These are phyloP conservation scores for Paraconiothyrium brasiliense DNA, from an alignment of 2,329 filamentous ascomycete species.

Conservation along the genomic window DNA sequence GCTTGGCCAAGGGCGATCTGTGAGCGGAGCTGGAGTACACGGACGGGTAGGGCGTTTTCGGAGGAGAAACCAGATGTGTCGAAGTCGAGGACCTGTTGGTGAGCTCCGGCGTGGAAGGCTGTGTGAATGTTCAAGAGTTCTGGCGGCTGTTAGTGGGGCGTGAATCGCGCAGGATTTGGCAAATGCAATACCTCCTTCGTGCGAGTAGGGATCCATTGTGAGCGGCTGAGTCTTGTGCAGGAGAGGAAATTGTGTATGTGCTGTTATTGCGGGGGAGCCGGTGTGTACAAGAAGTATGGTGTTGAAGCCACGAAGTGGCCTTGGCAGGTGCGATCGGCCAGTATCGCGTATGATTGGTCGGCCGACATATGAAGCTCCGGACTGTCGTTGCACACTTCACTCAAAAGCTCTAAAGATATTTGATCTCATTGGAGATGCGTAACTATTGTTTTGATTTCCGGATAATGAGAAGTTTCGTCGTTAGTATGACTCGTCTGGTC, in stretches of 20 bases:
- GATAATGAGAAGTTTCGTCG: too few relatives aligned
- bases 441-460: too few relatives aligned
- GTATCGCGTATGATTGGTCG: conserved; percentile 30
- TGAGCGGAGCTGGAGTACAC: conserved; percentile 81
- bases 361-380: neutral
- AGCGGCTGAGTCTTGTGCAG: neutral
- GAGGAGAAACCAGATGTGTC: conserved; percentile 80
- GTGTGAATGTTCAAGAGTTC: conserved; percentile 74
- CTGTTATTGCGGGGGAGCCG: neutral
- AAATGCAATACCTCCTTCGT: conserved; percentile 65
- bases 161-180: conserved; percentile 1
- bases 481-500: too few relatives aligned
- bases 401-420: too few relatives aligned
- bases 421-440: too few relatives aligned
- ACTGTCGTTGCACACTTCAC: too few relatives aligned
- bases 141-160: conserved; percentile 42
- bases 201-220: conserved; percentile 67
- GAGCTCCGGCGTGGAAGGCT: conserved; percentile 80
- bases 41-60: conserved; percentile 79
- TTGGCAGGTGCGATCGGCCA: conserved; percentile 5
- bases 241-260: neutral
- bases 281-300: conserved; percentile 14
- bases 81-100: conserved; percentile 85
- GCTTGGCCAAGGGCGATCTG: conserved; percentile 84
- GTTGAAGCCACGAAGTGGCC: conserved; percentile 17